phyloP scores from a whole-genome alignment of 129 eudicot species.

The Cynara cardunculus region DNA sequence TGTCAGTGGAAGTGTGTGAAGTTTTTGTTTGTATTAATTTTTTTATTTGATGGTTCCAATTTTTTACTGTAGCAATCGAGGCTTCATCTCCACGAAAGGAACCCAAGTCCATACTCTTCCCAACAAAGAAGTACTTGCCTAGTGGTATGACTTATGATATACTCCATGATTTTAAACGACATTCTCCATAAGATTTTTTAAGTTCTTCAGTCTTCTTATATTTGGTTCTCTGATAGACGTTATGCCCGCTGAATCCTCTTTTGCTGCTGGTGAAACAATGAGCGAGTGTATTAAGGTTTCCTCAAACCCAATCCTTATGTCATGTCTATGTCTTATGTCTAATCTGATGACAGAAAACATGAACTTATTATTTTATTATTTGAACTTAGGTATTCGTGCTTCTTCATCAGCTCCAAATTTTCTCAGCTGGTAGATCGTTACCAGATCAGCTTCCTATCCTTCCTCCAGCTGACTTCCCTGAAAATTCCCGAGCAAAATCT shows the following conservation, averaged over 20 bases:
- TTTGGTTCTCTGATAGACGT: conserved; percentile 36
- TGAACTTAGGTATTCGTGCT: conserved; percentile 65
- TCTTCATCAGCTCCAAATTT: conserved; percentile 73
- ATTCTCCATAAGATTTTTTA: neutral
- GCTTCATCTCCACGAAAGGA: conserved; percentile 89
- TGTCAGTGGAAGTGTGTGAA: neutral
- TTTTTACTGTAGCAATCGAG: conserved; percentile 61
- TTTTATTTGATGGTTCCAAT: neutral
- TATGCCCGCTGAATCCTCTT: conserved; percentile 61
- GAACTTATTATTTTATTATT: conserved; percentile 8
- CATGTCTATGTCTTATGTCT: neutral
- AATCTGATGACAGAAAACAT: conserved; percentile 2
- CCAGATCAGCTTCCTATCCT: conserved; percentile 74
- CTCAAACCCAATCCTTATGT: neutral
- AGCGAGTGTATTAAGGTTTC: conserved; percentile 83
- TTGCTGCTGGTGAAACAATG: conserved; percentile 89
- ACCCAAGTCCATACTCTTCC: conserved; percentile 61
- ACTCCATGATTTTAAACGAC: neutral
- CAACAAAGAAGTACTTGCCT: conserved; percentile 36
- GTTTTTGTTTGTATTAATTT: neutral
- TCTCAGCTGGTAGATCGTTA: conserved; percentile 62
- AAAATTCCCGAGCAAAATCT: conserved; percentile 61
- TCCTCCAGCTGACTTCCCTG: conserved; percentile 50
- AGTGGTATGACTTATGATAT: conserved; percentile 43
- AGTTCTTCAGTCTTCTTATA: conserved; percentile 2